These are phyloP conservation scores for Russula abietina DNA, from an alignment of 768 basidiomycete species.

Conservation along the genomic window DNA sequence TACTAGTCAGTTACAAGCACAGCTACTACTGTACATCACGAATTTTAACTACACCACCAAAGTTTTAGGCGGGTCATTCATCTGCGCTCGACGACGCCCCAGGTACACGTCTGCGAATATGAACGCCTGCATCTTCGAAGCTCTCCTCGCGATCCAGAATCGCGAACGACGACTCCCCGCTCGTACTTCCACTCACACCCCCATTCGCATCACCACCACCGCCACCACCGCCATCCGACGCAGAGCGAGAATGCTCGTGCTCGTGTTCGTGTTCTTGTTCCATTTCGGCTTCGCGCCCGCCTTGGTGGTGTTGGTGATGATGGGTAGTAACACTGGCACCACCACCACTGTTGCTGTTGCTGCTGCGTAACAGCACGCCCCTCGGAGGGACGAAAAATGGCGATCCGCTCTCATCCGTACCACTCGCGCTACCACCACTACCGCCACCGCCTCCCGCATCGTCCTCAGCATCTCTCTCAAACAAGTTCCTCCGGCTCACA, in stretches of 20 bases:
- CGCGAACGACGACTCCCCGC: slow-evolving; percentile 34
- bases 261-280: background rate
- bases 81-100: slow-evolving; percentile 4
- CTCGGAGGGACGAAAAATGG: too few relatives aligned
- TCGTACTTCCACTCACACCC: slow-evolving; percentile 19
- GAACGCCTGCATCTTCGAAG: slow-evolving; percentile 20
- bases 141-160: slow-evolving; percentile 26
- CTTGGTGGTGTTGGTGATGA: background rate
- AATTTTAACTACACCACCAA: background rate
- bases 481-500: slow-evolving; percentile 25
- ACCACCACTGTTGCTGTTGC: too few relatives aligned
- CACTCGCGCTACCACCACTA: background rate
- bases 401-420: background rate
- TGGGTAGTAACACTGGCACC: too few relatives aligned
- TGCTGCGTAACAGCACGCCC: too few relatives aligned
- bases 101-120: slow-evolving; percentile 20
- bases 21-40: background rate
- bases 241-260: background rate
- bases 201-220: background rate
- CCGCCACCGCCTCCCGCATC: background rate
- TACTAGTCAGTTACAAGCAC: slow-evolving; percentile 2
- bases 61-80: slow-evolving; percentile 5
- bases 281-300: background rate
- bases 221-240: background rate
- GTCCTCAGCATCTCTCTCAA: slow-evolving; percentile 5